These are phyloP conservation scores for Trichosporon sp. DNA, from an alignment of 1,284 basidiomycete genomes.

Conservation along the genomic window DNA sequence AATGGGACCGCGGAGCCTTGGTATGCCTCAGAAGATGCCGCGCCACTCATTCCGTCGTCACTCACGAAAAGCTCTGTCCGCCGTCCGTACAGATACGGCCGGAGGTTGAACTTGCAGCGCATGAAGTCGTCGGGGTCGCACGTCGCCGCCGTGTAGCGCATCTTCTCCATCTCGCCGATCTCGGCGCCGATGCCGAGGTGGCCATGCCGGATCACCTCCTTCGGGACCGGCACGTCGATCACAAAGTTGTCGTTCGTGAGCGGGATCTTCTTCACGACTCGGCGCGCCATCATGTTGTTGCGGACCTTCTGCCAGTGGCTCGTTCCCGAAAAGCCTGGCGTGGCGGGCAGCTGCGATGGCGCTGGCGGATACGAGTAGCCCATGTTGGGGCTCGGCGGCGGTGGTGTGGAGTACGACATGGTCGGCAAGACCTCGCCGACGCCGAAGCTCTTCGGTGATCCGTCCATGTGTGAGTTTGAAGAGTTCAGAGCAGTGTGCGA, in stretches of 20 bases:
- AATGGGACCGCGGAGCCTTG: neutral
- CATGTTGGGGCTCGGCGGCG: conserved; percentile 23
- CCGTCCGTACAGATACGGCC: conserved; percentile 80
- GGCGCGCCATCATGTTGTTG: conserved; percentile 45
- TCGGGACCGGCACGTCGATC: conserved; percentile 76
- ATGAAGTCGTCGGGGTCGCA: conserved; percentile 63
- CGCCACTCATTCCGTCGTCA: conserved; percentile 4
- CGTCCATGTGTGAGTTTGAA: conserved; percentile 12
- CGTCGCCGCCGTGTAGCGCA: conserved; percentile 64
- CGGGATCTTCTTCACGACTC: conserved; percentile 75
- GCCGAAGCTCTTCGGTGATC: conserved; percentile 42
- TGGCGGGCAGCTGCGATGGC: conserved; percentile 29
- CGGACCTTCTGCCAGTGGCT: conserved; percentile 49
- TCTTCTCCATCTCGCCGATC: conserved; percentile 77
- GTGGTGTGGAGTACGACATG: conserved; percentile 17
- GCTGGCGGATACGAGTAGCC: conserved; percentile 28
- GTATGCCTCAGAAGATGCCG: neutral
- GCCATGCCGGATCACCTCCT: conserved; percentile 63
- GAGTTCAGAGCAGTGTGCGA: conserved; percentile 37
- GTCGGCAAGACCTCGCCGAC: conserved; percentile 44
- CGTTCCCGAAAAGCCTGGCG: conserved; percentile 39
- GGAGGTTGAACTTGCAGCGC: conserved; percentile 68
- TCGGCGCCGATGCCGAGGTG: conserved; percentile 54
- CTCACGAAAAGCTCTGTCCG: conserved; percentile 79
- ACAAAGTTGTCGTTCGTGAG: conserved; percentile 81